Evolutionary conservation across 1,139 yeast species (phyloP), one percentile per base, ranked within the genome.

Genomic region (Zygosaccharomyces sapae): DNA sequence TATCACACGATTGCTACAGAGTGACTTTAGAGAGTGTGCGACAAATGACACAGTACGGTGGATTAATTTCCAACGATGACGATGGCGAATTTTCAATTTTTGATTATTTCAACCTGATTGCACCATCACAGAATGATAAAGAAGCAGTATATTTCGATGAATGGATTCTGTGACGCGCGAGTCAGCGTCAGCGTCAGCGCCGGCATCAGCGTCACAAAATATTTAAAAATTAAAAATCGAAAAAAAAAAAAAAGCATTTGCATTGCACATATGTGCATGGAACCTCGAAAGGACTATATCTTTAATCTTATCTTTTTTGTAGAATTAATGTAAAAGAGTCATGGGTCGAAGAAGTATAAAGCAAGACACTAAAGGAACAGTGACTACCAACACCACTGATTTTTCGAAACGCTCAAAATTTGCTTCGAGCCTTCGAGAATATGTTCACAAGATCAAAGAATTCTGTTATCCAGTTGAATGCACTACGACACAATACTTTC

Each of bases 11-110:
- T 52, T 74, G 77, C 44, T 81, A 78, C 58, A 76, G 72, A 56
- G 81, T 80, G 0, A 77, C 85, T 2, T 73, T 82, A 71, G 81
- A 73, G 51, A 69, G 73, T 46, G 66, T 70, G 4, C 53, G 67
- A 16, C 72, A 69, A 48, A 53, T 69, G 60, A 67, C 58, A 38
- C 57, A 56, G 27, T 52, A 57, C 12, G 53, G 51, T 9, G 53
- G 45, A 5, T 48, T 46, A 10, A 38, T 38, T 1, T 20, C 19
- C 18, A 34, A 47, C 37, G 40, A 37, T 20, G 45, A 51, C 43
- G 44, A 47, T 35, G 49, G 53, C 38, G 68, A 63, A 4, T 72
- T 70, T 46, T 70, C 74, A 1, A 61, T 70, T 18, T 69, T 69
- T 53, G 65, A 66, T 46, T 59, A 65, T 38, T 58, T 61, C 37